Percentiles rank a stretch among this genome's conserved stretches.
Evolutionary conservation across 2,329 filamentous ascomycete genomes (phyloP).

Genomic region (Diaporthe vexans): DNA sequence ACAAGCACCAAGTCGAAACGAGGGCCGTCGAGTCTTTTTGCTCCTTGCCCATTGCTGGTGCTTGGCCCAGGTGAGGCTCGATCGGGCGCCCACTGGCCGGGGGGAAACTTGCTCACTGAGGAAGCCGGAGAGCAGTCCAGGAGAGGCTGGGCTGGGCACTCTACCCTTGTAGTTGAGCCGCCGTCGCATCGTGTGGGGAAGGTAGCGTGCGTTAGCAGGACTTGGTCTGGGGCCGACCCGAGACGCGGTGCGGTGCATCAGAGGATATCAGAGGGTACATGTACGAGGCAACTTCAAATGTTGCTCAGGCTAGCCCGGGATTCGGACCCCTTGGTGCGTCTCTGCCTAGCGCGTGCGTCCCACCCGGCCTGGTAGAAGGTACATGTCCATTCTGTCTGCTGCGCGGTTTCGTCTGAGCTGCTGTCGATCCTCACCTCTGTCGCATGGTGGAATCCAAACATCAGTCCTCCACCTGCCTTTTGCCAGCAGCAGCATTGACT

Average conservation of each 20-base stretch:
- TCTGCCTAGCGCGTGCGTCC: neutral
- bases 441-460: constrained; percentile 27
- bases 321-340: neutral
- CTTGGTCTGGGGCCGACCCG: neutral
- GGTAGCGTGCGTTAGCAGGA: constrained; percentile 19
- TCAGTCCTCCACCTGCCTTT: constrained; percentile 6
- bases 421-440: constrained; percentile 26
- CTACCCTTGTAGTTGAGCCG: neutral
- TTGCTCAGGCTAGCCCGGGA: constrained; percentile 41
- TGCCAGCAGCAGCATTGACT: constrained; percentile 9
- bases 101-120: constrained; percentile 39
- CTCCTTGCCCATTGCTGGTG: neutral
- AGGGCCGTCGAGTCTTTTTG: constrained; percentile 33
- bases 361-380: constrained; percentile 9
- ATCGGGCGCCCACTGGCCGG: neutral
- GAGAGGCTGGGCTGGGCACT: neutral
- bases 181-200: no score
- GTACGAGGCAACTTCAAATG: constrained; percentile 38
- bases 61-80: constrained; percentile 4
- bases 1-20: constrained; percentile 32
- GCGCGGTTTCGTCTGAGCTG: constrained; percentile 32
- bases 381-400: no score
- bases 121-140: neutral
- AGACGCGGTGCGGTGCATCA: neutral
- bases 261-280: neutral